Base-by-base conservation (phyloP, 345 rosid genomes). In the Cardamine chenopodiifolia region DNA sequence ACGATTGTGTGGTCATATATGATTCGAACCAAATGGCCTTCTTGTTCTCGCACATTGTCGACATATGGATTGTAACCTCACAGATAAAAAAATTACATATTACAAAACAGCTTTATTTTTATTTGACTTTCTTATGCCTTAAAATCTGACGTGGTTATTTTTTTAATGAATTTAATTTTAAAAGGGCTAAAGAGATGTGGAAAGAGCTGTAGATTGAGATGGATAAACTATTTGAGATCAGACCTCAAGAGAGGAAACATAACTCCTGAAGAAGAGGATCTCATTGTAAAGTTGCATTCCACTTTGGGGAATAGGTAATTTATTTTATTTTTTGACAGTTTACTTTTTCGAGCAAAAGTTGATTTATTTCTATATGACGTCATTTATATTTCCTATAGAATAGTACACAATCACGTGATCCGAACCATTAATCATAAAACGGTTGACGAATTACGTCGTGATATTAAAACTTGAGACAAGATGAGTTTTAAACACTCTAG, bases 191-290 rank as follows among this genome's bases (percentile, higher is more conserved):
- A 76, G 45, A 78, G 88, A 50, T 78, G 84, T 61, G 89, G 89
- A 60, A 86, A 86, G 77, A 83, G 89, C 62, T 86, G 89, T 72
- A 80, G 87, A 59, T 47, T 86, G 37, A 76, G 89, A 49, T 86
- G 89, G 89, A 32, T 86, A 32, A 86, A 86, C 40, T 86, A 86
- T 75, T 62, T 86, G 28, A 86, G 84, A 45, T 84, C 87, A 18
- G 86, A 79, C 53, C 77, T 86, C 42, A 86, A 82, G 73, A 81
- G 89, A 77, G 86, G 86, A 35, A 84, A 84, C 69, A 84, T 86
- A 56, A 74, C 86, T 25, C 25, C 20, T 8, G 85, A 82, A 32
- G 89, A 86, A 79, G 87, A 86, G 7, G 83, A 81, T 3, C 82
- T 86, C 72, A 86, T 84, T 57, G 77, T 84, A 44, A 74, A 85